Conservation (phyloP, 805 yeast species). For the Candida hispaniensis region DNA sequence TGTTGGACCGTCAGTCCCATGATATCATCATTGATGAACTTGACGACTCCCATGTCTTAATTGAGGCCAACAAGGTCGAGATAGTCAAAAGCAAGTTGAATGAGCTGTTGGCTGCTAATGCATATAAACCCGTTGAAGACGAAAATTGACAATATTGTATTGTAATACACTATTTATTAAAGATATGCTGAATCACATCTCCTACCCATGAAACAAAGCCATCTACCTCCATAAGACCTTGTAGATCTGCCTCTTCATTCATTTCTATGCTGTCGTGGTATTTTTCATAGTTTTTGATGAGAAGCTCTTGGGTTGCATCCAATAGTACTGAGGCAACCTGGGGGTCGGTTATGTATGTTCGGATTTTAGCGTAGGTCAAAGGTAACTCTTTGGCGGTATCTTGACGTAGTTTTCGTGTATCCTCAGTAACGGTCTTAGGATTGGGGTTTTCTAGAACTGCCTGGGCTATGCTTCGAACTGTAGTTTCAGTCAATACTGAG, state of each 20-base stretch:
- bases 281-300: slow-evolving; percentile 46
- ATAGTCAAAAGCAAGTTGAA: slow-evolving; percentile 70
- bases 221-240: slow-evolving; percentile 54
- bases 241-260: slow-evolving; percentile 27
- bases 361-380: slow-evolving; percentile 41
- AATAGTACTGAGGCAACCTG: slow-evolving; percentile 42
- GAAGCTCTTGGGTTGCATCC: slow-evolving; percentile 55
- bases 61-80: slow-evolving; percentile 66
- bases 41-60: slow-evolving; percentile 82
- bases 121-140: slow-evolving; percentile 74
- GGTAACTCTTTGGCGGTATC: slow-evolving; percentile 47
- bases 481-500: slow-evolving; percentile 53
- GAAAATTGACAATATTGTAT: slow-evolving; percentile 21
- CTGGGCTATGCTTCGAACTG: slow-evolving; percentile 39
- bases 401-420: slow-evolving; percentile 36
- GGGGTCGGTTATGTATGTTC: slow-evolving; percentile 44
- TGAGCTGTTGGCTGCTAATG: slow-evolving; percentile 63
- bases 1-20: slow-evolving; percentile 63
- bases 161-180: slow-evolving; percentile 5
- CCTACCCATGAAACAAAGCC: slow-evolving; percentile 42
- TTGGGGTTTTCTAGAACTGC: slow-evolving; percentile 32
- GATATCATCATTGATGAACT: slow-evolving; percentile 70
- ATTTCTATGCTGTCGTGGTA: slow-evolving; percentile 35
- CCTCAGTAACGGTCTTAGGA: slow-evolving; percentile 27
- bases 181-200: slow-evolving; percentile 26